Evolutionary conservation across 257 asterid species (phyloP).

Genomic region (Vinca minor): DNA sequence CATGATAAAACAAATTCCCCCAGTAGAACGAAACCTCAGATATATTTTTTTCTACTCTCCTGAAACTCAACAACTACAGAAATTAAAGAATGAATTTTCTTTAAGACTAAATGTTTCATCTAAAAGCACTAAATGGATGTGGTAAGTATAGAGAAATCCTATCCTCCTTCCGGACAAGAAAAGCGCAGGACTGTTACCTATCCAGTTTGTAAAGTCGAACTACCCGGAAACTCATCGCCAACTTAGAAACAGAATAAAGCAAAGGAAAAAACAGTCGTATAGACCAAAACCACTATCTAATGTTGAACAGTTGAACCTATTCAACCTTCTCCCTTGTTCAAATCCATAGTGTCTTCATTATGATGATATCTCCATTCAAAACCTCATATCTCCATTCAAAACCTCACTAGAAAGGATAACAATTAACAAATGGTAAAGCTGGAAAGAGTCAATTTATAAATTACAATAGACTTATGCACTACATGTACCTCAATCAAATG

Average conservation of each 20-base stretch:
- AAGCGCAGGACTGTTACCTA: not conserved
- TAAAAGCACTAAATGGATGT: not conserved
- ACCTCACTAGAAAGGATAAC: not conserved
- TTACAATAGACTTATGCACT: not conserved
- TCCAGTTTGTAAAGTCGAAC: not conserved
- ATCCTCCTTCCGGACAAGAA: not conserved
- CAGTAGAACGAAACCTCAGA: not conserved
- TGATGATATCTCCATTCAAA: not conserved
- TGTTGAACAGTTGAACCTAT: not conserved
- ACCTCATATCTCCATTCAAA: not conserved
- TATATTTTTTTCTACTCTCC: not conserved
- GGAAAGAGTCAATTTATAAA: not conserved
- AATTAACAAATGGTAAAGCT: not conserved
- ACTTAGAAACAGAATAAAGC: not conserved
- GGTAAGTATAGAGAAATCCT: no score
- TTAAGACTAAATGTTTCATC: not conserved
- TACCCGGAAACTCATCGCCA: not conserved
- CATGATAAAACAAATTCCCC: not conserved
- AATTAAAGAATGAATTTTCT: no score
- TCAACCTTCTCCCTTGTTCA: not conserved
- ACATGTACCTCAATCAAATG: not conserved
- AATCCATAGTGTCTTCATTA: not conserved
- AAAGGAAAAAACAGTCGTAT: not conserved
- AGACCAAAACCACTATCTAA: not conserved
- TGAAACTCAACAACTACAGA: not conserved